Conservation (phyloP, 331 rosid species). For the Cydonia oblonga region DNA sequence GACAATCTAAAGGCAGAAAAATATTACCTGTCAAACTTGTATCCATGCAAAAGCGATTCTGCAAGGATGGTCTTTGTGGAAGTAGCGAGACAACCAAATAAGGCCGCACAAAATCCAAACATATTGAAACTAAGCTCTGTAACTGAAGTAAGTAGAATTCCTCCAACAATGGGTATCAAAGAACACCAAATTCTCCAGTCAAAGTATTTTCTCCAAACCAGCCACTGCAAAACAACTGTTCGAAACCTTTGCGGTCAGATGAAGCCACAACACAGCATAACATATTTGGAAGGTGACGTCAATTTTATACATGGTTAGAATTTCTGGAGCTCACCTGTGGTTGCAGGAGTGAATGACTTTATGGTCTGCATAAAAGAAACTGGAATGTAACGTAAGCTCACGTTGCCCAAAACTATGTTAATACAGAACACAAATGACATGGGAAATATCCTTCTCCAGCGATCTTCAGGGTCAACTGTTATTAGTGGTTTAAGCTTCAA, state of each 20-base stretch:
- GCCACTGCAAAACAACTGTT: constrained; percentile 88
- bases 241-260: constrained; percentile 24
- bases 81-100: constrained; percentile 95
- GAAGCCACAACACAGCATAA: constrained; percentile 1
- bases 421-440: constrained; percentile 98
- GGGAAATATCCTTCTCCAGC: constrained; percentile 95
- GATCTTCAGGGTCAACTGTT: constrained; percentile 79
- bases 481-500: constrained; percentile 84
- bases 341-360: constrained; percentile 97
- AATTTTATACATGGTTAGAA: background rate
- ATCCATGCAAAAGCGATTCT: constrained; percentile 85
- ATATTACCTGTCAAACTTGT: constrained; percentile 90
- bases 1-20: background rate
- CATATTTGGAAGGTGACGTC: background rate
- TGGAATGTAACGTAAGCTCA: constrained; percentile 92
- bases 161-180: constrained; percentile 96
- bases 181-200: constrained; percentile 95
- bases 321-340: constrained; percentile 59
- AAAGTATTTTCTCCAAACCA: constrained; percentile 87
- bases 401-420: constrained; percentile 93
- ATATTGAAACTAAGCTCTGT: constrained; percentile 93
- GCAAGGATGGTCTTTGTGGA: constrained; percentile 98
- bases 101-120: constrained; percentile 97
- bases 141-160: constrained; percentile 89
- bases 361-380: constrained; percentile 99